Evolutionary conservation across 1,284 basidiomycete genomes (phyloP), one percentile per base, ranked within the genome.

Genomic region (Kalmanozyma brasiliensis): DNA sequence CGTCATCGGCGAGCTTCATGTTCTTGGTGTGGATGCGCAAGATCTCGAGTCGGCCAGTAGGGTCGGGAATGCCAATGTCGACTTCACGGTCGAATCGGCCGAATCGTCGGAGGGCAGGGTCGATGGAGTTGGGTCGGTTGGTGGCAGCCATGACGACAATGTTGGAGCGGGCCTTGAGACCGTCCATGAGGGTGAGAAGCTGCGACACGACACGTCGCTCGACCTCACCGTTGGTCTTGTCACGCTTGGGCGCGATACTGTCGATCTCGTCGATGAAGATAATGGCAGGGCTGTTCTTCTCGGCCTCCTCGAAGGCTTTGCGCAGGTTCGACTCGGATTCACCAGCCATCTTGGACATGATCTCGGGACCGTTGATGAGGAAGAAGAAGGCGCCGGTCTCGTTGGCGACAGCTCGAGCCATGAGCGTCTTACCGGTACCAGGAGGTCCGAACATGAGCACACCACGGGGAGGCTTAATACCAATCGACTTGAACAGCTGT

Each of bases 311-410:
- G 83, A 98, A 98, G 7, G 95, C 94, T 84, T 98, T 98, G 73
- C 96, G 87, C 63, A 98, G 85, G 84, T 98, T 98, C 74, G 91
- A 94, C 84, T 98, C 96, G 81, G 89, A 91, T 85, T 98, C 96
- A 79, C 94, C 94, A 57, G 94, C 94, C 94, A 97, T 97, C 86
- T 97, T 98, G 80, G 91, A 93, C 95, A 98, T 98, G 83, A 98
- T 98, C 84, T 98, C 96, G 44, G 95, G 96, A 65, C 96, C 95
- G 80, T 98, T 98, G 85, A 98, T 98, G 57, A 98, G 86, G 89
- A 98, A 98, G 88, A 98, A 98, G 88, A 98, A 98, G 19, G 96
- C 96, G 52, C 96, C 95, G 26, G 95, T 98, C 85, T 99, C 96
- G 83, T 98, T 98, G 67, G 95, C 96, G 38, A 98, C 96, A 10